These are phyloP conservation scores for Arthrobotrys megalospora DNA, from an alignment of 2,329 filamentous ascomycete genomes.

Conservation along the genomic window DNA sequence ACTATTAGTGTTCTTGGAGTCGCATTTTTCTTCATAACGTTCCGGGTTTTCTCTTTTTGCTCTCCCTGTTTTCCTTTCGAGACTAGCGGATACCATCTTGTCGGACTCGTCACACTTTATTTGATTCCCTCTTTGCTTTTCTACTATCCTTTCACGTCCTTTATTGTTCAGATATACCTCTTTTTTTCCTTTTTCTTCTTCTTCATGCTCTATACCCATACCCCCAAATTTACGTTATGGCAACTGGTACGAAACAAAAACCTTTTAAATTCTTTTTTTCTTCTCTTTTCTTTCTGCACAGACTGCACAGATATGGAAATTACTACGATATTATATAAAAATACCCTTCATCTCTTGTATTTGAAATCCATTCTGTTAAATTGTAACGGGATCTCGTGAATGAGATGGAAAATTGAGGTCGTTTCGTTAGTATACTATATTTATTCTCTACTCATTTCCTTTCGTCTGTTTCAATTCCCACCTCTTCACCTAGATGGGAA, in stretches of 20 bases:
- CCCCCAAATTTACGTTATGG: constrained; percentile 38
- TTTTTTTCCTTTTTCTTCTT: constrained; percentile 33
- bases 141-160: constrained; percentile 48
- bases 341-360: not conserved
- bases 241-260: constrained; percentile 34
- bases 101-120: constrained; percentile 60
- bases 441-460: too few species aligned
- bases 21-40: constrained; percentile 65
- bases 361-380: too few species aligned
- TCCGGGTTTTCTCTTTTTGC: constrained; percentile 63
- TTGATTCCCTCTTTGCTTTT: constrained; percentile 63
- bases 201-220: constrained; percentile 54
- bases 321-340: constrained; percentile 2
- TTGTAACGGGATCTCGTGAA: too few species aligned
- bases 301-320: constrained; percentile 21
- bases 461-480: too few species aligned
- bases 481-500: too few species aligned
- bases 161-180: constrained; percentile 33
- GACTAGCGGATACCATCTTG: constrained; percentile 60
- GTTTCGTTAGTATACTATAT: too few species aligned
- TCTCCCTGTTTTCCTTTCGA: constrained; percentile 64
- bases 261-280: not conserved
- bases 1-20: constrained; percentile 68
- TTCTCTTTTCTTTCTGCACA: constrained; percentile 6
- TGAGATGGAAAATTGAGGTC: too few species aligned